Base-by-base conservation (phyloP, 2,329 filamentous ascomycete genomes). In the Phaeophleospora eucalypticola region DNA sequence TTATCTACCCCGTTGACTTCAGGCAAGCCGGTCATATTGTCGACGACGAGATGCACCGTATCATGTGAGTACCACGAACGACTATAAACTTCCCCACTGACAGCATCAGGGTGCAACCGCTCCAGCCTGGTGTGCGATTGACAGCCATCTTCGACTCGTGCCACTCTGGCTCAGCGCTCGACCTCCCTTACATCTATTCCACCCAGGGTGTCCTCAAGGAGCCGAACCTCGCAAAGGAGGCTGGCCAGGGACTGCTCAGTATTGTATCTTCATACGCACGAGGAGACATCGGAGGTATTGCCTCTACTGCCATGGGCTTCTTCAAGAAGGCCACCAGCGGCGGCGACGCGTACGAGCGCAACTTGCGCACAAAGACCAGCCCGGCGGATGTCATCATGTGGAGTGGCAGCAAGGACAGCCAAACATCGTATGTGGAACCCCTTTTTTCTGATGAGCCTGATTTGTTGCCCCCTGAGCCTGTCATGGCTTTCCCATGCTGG, bases 301-400 rank as follows among this genome's bases (percentile, higher is more conserved):
- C 89, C 21, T 84, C 79, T 48, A 85, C 84, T 37, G 80, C 93
- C n/a, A 82, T 91, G 66, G 82, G 82, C 37, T 80, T 97, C 63
- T 82, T 94, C 70, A 96, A 96, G 76, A 87, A 89, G 65, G 89
- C 89, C 15, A 86, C 87, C 17, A 80, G 73, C 50, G 90, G 90
- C 57, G 83, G 93, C 57, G 81, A 85, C 29, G 84, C 84, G 15
- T 84, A 89, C 68, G 79, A 94, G 70, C 83, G 82, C 66, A 87
- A 90, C 53, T 77, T 88, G 65, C 80, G 86, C 57, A 97, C 91
- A 35, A 94, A 94, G 73, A 97, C 93, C 14, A 93, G 86, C 45
- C 85, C 90, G 1, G 93, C 93, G 34, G 93, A 98, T 69, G 93
- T 98, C 24, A 82, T 98, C 65, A 95, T 96, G 87, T 95, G 90